These are phyloP conservation scores for Chlamydomonas sp. DNA, from an alignment of 139 green algal genomes.

Conservation along the genomic window DNA sequence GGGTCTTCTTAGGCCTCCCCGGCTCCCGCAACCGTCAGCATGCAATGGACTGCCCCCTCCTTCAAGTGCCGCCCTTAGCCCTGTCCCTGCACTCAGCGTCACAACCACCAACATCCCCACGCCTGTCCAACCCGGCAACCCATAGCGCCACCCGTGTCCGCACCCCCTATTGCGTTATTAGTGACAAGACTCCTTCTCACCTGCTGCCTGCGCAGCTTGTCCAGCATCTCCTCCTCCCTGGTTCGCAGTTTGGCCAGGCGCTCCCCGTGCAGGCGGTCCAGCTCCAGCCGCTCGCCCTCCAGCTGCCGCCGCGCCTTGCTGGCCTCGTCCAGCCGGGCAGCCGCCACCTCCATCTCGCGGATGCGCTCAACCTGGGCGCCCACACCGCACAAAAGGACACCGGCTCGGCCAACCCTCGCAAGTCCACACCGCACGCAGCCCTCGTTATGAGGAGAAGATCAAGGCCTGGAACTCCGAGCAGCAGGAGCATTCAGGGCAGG, in stretches of 20 bases:
- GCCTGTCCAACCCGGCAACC: too few species aligned
- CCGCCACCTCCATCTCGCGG: conserved; percentile 63
- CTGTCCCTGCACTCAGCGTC: too few species aligned
- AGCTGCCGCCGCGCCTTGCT: conserved; percentile 48
- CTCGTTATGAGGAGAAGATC: too few species aligned
- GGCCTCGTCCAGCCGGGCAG: conserved; percentile 63
- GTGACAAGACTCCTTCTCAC: neutral
- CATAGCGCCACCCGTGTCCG: too few species aligned
- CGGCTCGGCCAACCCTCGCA: too few species aligned
- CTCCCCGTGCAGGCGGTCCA: conserved; percentile 62
- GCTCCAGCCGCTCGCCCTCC: conserved; percentile 53
- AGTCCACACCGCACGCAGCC: too few species aligned
- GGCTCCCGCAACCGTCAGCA: too few species aligned
- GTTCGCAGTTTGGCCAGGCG: conserved; percentile 55
- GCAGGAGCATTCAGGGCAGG: neutral
- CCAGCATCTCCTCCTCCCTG: conserved; percentile 63
- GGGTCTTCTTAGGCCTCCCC: neutral
- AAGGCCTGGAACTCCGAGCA: neutral
- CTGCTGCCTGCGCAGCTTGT: conserved; percentile 58
- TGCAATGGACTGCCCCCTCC: too few species aligned
- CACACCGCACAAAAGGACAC: too few species aligned
- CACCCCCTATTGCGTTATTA: too few species aligned
- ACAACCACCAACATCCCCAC: too few species aligned
- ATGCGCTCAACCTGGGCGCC: conserved; percentile 60
- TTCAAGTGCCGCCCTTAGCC: too few species aligned